These are phyloP conservation scores for Mikania micrantha DNA, from an alignment of 129 eudicot species.

Conservation along the genomic window DNA sequence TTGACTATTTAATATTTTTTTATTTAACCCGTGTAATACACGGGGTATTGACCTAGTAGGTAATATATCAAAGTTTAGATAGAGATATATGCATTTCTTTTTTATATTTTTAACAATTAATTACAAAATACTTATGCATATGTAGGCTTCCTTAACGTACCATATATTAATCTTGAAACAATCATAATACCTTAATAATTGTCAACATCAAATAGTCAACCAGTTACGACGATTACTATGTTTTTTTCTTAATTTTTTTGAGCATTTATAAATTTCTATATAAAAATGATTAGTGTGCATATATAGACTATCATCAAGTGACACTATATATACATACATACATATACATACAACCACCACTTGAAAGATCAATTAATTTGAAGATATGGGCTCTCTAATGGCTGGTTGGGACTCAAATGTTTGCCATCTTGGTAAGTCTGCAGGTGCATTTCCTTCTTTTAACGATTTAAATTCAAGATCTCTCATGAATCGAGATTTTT, in stretches of 20 bases:
- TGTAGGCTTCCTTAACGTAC: slow-evolving; percentile 10
- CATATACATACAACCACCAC: background rate
- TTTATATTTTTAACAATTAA: background rate
- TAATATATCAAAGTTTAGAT: too few species aligned
- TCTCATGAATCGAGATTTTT: background rate
- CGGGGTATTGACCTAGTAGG: too few species aligned
- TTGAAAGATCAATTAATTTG: background rate
- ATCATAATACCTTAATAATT: background rate
- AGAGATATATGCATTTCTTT: too few species aligned
- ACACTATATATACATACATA: slow-evolving; percentile 10
- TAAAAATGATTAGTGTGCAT: background rate
- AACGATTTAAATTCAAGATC: background rate
- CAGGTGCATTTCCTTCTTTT: too few species aligned
- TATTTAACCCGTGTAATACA: too few species aligned
- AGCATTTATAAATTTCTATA: background rate
- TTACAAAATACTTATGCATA: background rate
- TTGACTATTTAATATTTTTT: too few species aligned
- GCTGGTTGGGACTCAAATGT: slow-evolving; percentile 40
- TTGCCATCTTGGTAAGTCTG: slow-evolving; percentile 19
- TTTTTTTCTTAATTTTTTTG: too few species aligned
- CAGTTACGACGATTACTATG: slow-evolving; percentile 13
- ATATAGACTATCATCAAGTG: slow-evolving; percentile 3
- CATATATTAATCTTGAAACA: slow-evolving; percentile 11
- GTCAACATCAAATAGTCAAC: slow-evolving; percentile 28
- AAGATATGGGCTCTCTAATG: slow-evolving; percentile 53